phyloP scores from a whole-genome alignment of 352 stramenopile genomes.

The Globisporangium abappressorium region DNA sequence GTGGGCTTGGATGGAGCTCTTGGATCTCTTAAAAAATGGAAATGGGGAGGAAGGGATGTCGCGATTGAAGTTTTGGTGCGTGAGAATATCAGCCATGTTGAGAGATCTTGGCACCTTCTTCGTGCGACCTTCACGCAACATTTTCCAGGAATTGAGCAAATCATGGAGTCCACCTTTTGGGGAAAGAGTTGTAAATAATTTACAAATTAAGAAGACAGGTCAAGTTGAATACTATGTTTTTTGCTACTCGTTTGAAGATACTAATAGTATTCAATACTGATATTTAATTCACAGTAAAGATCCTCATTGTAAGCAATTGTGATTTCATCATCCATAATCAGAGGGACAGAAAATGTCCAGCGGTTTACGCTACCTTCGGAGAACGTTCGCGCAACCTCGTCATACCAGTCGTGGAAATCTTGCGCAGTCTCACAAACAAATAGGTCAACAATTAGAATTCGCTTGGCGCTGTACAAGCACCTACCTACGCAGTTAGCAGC shows the following conservation, averaged over 20 bases:
- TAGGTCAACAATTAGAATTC: not conserved
- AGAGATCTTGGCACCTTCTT: conserved; percentile 4
- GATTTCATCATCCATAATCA: not conserved
- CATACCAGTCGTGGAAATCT: conserved; percentile 2
- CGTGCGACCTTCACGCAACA: conserved; percentile 9
- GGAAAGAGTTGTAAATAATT: not conserved
- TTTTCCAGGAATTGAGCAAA: not conserved
- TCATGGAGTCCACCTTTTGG: not conserved
- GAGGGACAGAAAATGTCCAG: not conserved
- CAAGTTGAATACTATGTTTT: not conserved
- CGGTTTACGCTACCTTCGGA: conserved; percentile 14
- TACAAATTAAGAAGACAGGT: not conserved
- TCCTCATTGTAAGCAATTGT: not conserved
- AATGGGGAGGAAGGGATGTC: not conserved
- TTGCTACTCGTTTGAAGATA: not conserved
- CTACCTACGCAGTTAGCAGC: not conserved
- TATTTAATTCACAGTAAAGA: not conserved
- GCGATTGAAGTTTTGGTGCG: conserved; percentile 1
- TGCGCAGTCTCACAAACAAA: conserved; percentile 11
- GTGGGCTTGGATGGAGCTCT: not conserved
- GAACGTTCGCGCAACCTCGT: conserved; percentile 25
- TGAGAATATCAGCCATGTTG: not conserved
- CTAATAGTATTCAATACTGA: not conserved
- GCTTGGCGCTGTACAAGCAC: not conserved
- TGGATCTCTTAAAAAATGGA: not conserved